phyloP scores from a whole-genome alignment of 192 early-diverging fungal genomes.

The Coemansia sp. region DNA sequence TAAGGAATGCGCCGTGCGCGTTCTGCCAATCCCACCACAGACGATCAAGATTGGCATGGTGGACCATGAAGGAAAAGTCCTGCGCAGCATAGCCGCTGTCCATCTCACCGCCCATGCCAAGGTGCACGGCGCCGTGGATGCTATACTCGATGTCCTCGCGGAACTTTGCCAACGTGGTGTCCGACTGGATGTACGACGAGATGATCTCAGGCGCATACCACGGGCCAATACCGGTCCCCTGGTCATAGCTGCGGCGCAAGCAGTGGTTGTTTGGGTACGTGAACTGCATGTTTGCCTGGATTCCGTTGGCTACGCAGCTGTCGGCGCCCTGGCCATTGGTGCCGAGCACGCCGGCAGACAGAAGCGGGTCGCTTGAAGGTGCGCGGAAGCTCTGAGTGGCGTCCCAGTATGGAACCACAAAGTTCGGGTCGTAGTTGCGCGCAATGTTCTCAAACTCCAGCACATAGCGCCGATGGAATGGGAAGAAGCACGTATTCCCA shows the following conservation, averaged over 20 bases:
- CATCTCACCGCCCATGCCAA: conserved; percentile 53
- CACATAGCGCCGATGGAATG: conserved; percentile 55
- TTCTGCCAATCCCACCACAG: conserved; percentile 60
- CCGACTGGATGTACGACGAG: conserved; percentile 40
- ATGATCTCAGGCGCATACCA: conserved; percentile 53
- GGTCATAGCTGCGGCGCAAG: conserved; percentile 42
- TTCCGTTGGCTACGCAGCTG: conserved; percentile 38
- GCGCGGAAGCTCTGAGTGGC: conserved; percentile 44
- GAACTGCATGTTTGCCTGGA: conserved; percentile 48
- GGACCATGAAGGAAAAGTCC: conserved; percentile 56
- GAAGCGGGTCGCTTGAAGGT: conserved; percentile 31
- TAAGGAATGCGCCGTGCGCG: conserved; percentile 28
- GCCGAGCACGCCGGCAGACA: conserved; percentile 29
- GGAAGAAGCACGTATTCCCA: conserved; percentile 50
- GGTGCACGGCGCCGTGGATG: conserved; percentile 52
- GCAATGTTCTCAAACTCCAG: conserved; percentile 50
- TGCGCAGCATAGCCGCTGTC: conserved; percentile 44
- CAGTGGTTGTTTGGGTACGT: conserved; percentile 50
- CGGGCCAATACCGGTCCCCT: conserved; percentile 27
- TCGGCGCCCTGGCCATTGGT: conserved; percentile 30
- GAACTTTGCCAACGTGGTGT: conserved; percentile 42
- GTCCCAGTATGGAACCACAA: conserved; percentile 56
- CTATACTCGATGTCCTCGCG: conserved; percentile 53
- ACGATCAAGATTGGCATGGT: conserved; percentile 54
- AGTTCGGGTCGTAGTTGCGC: conserved; percentile 40